These are phyloP conservation scores for Datisca glomerata DNA, from an alignment of 306 rosid genomes.

Conservation along the genomic window DNA sequence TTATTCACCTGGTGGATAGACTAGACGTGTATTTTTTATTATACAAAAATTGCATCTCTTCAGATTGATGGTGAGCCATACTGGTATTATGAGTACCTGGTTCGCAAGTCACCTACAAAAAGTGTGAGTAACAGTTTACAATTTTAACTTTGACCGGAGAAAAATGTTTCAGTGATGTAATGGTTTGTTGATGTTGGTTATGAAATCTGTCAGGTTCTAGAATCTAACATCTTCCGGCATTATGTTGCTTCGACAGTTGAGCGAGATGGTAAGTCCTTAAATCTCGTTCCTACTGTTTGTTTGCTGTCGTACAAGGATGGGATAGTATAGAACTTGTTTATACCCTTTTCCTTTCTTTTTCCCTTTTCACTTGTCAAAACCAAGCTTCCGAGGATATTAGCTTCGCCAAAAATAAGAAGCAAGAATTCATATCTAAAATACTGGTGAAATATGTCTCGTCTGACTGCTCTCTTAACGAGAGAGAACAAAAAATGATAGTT, in stretches of 20 bases:
- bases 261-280: slow-evolving; percentile 56
- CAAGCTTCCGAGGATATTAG: not conserved
- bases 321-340: too few relatives aligned
- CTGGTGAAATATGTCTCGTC: slow-evolving; percentile 2
- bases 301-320: too few relatives aligned
- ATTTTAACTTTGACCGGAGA: too few relatives aligned
- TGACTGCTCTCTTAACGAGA: too few relatives aligned
- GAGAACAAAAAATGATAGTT: too few relatives aligned
- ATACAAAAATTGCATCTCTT: slow-evolving; percentile 6
- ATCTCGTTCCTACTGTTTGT: not conserved
- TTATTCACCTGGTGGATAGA: too few relatives aligned
- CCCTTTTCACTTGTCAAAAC: not conserved
- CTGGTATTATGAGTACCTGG: slow-evolving; percentile 86
- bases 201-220: slow-evolving; percentile 41
- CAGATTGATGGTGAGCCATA: slow-evolving; percentile 86
- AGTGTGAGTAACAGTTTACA: slow-evolving; percentile 30
- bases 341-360: too few relatives aligned
- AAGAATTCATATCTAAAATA: not conserved
- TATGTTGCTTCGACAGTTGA: slow-evolving; percentile 82
- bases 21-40: not conserved
- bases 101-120: slow-evolving; percentile 83
- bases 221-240: slow-evolving; percentile 48
- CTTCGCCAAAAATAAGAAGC: too few relatives aligned
- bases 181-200: too few relatives aligned
- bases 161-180: too few relatives aligned